Conservation (phyloP, 1,284 basidiomycete species). For the Puccinia triticina region DNA sequence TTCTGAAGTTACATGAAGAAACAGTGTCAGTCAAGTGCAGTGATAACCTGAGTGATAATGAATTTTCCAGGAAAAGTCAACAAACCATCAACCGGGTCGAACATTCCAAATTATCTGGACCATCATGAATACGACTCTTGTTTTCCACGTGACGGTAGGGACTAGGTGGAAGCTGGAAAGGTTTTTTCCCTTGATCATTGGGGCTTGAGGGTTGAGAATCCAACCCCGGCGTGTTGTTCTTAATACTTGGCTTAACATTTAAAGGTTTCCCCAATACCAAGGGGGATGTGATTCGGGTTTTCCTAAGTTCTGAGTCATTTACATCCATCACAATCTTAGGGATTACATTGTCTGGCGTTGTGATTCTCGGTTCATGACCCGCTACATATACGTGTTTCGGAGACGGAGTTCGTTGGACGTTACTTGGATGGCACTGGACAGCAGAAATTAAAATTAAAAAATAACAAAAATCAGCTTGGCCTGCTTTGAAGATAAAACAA, state of each 20-base stretch:
- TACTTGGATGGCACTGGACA: not conserved
- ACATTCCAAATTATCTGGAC: conserved; percentile 31
- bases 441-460: not conserved
- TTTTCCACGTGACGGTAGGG: conserved; percentile 23
- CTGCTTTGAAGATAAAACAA: not conserved
- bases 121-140: not conserved
- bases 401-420: conserved; percentile 22
- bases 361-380: not conserved
- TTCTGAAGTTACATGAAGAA: not conserved
- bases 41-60: not conserved
- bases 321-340: not conserved
- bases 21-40: not conserved
- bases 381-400: not conserved
- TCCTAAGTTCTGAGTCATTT: not conserved
- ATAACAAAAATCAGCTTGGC: no score
- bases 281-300: not conserved
- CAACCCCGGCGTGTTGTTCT: not conserved
- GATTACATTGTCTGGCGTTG: not conserved
- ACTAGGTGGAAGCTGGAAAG: conserved; percentile 30
- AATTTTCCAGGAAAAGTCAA: not conserved
- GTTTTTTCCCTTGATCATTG: not conserved
- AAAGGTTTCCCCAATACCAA: conserved; percentile 10
- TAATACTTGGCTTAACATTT: not conserved
- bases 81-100: conserved; percentile 31
- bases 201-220: not conserved